phyloP scores from a whole-genome alignment of 768 basidiomycete species.

The Imleria badia region DNA sequence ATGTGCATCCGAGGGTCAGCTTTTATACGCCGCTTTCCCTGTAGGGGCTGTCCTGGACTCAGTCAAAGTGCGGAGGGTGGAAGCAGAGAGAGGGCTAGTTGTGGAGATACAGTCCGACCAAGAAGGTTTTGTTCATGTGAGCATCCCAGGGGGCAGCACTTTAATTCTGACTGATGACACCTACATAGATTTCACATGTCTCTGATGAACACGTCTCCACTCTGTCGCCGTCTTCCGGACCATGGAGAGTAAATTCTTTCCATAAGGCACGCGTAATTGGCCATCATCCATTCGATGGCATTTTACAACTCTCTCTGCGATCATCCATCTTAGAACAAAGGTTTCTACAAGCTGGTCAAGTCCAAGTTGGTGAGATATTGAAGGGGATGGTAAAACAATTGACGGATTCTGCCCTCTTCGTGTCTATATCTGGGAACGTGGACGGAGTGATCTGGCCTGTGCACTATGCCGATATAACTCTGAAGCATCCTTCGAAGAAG shows the following conservation, averaged over 20 bases:
- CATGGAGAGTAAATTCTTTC: constrained; percentile 76
- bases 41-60: constrained; percentile 71
- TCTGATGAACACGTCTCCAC: constrained; percentile 88
- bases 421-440: constrained; percentile 82
- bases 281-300: constrained; percentile 80
- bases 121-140: constrained; percentile 85
- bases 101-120: constrained; percentile 62
- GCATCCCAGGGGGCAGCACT: constrained; percentile 27
- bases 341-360: constrained; percentile 79
- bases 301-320: constrained; percentile 85
- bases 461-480: constrained; percentile 92
- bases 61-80: constrained; percentile 72
- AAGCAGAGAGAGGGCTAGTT: constrained; percentile 79
- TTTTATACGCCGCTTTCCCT: constrained; percentile 60
- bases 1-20: constrained; percentile 26
- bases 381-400: constrained; percentile 88
- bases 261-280: constrained; percentile 89
- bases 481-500: constrained; percentile 89
- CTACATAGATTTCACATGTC: constrained; percentile 91
- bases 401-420: constrained; percentile 77
- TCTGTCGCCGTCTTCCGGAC: constrained; percentile 66
- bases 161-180: background rate
- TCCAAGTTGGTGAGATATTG: constrained; percentile 82
- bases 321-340: constrained; percentile 80
- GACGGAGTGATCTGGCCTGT: constrained; percentile 94